These are phyloP conservation scores for Aspergillus tubingensis DNA, from an alignment of 2,329 filamentous ascomycete genomes.

Conservation along the genomic window DNA sequence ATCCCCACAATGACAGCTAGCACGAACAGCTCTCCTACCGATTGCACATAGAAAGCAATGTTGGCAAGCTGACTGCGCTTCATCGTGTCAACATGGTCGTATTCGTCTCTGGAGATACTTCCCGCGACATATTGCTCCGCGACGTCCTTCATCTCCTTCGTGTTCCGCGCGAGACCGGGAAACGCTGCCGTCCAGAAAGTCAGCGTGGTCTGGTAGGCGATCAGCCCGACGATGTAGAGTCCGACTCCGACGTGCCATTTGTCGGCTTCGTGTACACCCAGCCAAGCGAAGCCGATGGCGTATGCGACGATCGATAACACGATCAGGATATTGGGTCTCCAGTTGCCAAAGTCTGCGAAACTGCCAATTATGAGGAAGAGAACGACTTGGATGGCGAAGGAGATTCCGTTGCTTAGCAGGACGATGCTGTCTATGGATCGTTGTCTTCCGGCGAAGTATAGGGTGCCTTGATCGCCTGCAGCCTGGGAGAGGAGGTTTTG, in stretches of 20 bases:
- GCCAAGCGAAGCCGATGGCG: slow-evolving; percentile 66
- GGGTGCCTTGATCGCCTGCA: slow-evolving; percentile 54
- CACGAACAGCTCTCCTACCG: slow-evolving; percentile 62
- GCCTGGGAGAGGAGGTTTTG: slow-evolving; percentile 66
- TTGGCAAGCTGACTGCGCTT: slow-evolving; percentile 66
- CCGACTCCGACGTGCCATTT: slow-evolving; percentile 64
- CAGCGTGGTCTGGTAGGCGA: slow-evolving; percentile 66
- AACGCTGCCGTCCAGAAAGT: slow-evolving; percentile 71
- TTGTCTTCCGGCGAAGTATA: slow-evolving; percentile 58
- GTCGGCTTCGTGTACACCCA: slow-evolving; percentile 62
- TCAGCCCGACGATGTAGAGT: slow-evolving; percentile 67
- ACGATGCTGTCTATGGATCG: slow-evolving; percentile 68
- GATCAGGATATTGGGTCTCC: slow-evolving; percentile 64
- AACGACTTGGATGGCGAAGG: slow-evolving; percentile 66
- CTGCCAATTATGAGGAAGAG: slow-evolving; percentile 50
- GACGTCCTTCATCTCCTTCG: slow-evolving; percentile 51
- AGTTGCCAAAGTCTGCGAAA: slow-evolving; percentile 65
- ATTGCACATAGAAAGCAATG: slow-evolving; percentile 65
- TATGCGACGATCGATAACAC: slow-evolving; percentile 63
- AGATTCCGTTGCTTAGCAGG: slow-evolving; percentile 66
- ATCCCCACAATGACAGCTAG: slow-evolving; percentile 66
- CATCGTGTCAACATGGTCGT: slow-evolving; percentile 62
- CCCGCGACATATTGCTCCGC: slow-evolving; percentile 54
- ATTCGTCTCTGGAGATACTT: slow-evolving; percentile 59
- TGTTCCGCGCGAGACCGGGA: slow-evolving; percentile 59